Percentiles rank a stretch among this genome's conserved stretches.
phyloP scores from a whole-genome alignment of 805 yeast genomes.

The Henningerozyma blattae region DNA sequence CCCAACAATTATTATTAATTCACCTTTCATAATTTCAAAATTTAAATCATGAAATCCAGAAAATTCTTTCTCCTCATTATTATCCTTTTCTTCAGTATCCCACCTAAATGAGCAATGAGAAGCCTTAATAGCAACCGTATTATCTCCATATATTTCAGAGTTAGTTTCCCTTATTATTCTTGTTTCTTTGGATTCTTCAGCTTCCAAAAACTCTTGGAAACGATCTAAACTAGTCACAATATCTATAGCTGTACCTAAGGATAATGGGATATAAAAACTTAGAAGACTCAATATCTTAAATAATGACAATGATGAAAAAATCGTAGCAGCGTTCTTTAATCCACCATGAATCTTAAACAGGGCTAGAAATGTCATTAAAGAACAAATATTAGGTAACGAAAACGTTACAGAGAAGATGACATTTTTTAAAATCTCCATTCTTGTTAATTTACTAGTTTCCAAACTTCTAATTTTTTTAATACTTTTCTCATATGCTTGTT shows the following conservation, averaged over 20 bases:
- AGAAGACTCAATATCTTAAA: slow-evolving; percentile 50
- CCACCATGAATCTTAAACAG: slow-evolving; percentile 30
- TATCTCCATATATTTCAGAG: slow-evolving; percentile 4
- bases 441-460: too few relatives aligned
- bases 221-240: slow-evolving; percentile 50
- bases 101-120: slow-evolving; percentile 50
- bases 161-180: slow-evolving; percentile 1
- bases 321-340: slow-evolving; percentile 38
- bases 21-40: slow-evolving; percentile 45
- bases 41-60: slow-evolving; percentile 38
- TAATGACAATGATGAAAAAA: slow-evolving; percentile 54
- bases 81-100: slow-evolving; percentile 28
- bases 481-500: slow-evolving; percentile 52
- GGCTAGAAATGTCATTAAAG: slow-evolving; percentile 43
- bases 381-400: slow-evolving; percentile 52
- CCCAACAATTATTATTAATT: slow-evolving; percentile 49
- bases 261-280: slow-evolving; percentile 57
- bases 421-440: too few relatives aligned
- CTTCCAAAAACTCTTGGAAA: slow-evolving; percentile 39
- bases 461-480: slow-evolving; percentile 53
- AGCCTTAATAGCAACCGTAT: slow-evolving; percentile 34
- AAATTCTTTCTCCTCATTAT: slow-evolving; percentile 21
- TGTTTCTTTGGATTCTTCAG: slow-evolving; percentile 26
- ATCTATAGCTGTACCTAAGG: slow-evolving; percentile 55
- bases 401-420: too few relatives aligned